phyloP scores from a whole-genome alignment of 352 stramenopile genomes.

The Globisporangium orthogonon region DNA sequence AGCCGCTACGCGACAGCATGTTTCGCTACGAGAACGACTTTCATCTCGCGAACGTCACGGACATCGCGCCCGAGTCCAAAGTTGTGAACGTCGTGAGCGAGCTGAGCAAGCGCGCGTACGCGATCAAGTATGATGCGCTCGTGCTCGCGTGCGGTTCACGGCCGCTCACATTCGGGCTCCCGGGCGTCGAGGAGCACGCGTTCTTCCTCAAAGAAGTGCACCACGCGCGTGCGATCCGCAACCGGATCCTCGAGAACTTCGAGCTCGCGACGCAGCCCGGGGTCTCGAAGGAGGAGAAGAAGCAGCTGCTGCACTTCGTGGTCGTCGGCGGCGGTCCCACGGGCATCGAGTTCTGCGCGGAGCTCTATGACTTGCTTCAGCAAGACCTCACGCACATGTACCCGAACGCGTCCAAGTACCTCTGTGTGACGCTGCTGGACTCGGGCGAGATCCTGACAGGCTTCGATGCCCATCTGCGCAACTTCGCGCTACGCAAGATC shows the following conservation, averaged over 20 bases:
- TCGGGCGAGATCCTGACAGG: conserved; percentile 67
- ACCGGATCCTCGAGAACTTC: conserved; percentile 89
- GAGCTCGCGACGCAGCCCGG: conserved; percentile 90
- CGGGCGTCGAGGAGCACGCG: conserved; percentile 87
- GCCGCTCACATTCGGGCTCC: conserved; percentile 93
- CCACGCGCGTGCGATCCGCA: conserved; percentile 87
- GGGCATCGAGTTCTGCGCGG: conserved; percentile 93
- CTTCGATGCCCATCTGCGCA: conserved; percentile 61
- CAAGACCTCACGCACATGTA: conserved; percentile 89
- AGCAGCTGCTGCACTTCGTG: conserved; percentile 94
- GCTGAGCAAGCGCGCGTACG: conserved; percentile 52
- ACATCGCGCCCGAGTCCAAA: conserved; percentile 80
- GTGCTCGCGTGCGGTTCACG: conserved; percentile 90
- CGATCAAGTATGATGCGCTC: conserved; percentile 92
- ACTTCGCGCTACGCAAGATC: conserved; percentile 74
- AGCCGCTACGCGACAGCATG: conserved; percentile 89
- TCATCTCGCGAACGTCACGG: conserved; percentile 56
- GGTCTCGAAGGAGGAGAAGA: conserved; percentile 77
- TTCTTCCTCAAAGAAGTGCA: conserved; percentile 98
- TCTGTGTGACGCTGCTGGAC: conserved; percentile 65
- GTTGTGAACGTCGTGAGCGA: conserved; percentile 64
- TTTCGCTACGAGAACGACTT: conserved; percentile 73
- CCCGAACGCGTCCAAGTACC: conserved; percentile 62
- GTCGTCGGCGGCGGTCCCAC: conserved; percentile 95
- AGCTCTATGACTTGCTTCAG: conserved; percentile 93